Evolutionary conservation across 805 yeast genomes (phyloP), one percentile per base, ranked within the genome.

Genomic region (Lipomyces lipofer): DNA sequence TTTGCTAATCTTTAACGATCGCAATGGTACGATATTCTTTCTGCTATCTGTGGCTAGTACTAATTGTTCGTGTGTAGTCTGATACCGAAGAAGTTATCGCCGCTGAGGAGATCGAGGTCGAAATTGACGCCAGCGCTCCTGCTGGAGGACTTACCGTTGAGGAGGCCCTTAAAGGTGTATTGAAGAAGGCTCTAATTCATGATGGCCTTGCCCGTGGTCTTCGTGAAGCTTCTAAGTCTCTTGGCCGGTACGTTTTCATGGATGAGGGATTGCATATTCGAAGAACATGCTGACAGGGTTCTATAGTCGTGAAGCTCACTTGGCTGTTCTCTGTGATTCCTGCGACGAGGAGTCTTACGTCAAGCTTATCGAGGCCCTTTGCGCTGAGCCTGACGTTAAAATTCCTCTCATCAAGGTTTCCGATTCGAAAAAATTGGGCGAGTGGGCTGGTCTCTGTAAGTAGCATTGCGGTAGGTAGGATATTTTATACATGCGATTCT

Each of bases 201-300:
- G 97, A 92, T 77, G 99, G 99, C 81, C 88, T 94, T 79, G 98
- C 98, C 77, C 92, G 99, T 84, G 99, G 99, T 85, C 86, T 94
- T 78, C 94, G 98, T 85, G 99, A 94, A 84, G 95, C 98, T 68
- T 88, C 97, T 74, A 94, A 94, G 88, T 98, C 97, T 78, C 84
- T 94, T 69, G 83, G 96, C 73, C 83, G 89, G 78, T 57, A 54
- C 12, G 58, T 49, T 12, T n/a, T 19, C 17, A 12, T 7, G 15
- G 12, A 30, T 15, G 3, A 19, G 43, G 22, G 27, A 28, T 8
- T 21, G 33, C 42, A 17, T 25, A n/a, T n/a, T n/a, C n/a, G n/a
- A n/a, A n/a, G n/a, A n/a, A n/a, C n/a, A 19, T 30, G 17, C 46
- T 53, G 43, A 36, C 28, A n/a, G n/a, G 27, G 5, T 8, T 21